Conservation (phyloP, 140 eudicot species). For the Cichorium intybus region DNA sequence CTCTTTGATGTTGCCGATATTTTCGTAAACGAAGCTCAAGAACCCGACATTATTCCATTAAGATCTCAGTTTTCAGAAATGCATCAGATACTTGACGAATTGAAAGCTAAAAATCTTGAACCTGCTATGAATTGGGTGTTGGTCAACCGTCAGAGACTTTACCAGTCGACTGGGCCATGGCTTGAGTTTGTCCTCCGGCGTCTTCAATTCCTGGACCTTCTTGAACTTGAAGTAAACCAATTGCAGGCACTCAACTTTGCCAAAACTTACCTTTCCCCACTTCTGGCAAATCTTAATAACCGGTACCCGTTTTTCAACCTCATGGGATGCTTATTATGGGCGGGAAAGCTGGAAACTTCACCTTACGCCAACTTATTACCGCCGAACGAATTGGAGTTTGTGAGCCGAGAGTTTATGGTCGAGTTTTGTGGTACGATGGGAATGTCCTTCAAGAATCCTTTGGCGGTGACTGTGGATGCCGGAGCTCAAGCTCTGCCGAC, state of each 20-base stretch:
- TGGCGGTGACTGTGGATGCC: slow-evolving; percentile 46
- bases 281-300: slow-evolving; percentile 25
- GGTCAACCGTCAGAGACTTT: slow-evolving; percentile 37
- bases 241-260: slow-evolving; percentile 46
- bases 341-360: slow-evolving; percentile 48
- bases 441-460: slow-evolving; percentile 42
- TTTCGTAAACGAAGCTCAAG: slow-evolving; percentile 41
- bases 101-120: slow-evolving; percentile 40
- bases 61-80: slow-evolving; percentile 43
- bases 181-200: slow-evolving; percentile 50
- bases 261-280: slow-evolving; percentile 42
- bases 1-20: slow-evolving; percentile 54
- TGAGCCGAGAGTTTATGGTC: slow-evolving; percentile 38
- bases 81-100: slow-evolving; percentile 47
- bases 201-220: slow-evolving; percentile 46
- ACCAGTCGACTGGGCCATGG: slow-evolving; percentile 31
- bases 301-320: slow-evolving; percentile 54
- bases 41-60: slow-evolving; percentile 37
- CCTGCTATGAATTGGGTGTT: slow-evolving; percentile 56
- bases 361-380: slow-evolving; percentile 46
- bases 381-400: slow-evolving; percentile 37
- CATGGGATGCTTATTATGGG: slow-evolving; percentile 59
- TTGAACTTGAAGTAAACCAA: slow-evolving; percentile 31
- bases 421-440: slow-evolving; percentile 46
- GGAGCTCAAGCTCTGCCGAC: slow-evolving; percentile 71